Evolutionary conservation across 1,284 basidiomycete genomes (phyloP).

Genomic region (Irpex sp.): DNA sequence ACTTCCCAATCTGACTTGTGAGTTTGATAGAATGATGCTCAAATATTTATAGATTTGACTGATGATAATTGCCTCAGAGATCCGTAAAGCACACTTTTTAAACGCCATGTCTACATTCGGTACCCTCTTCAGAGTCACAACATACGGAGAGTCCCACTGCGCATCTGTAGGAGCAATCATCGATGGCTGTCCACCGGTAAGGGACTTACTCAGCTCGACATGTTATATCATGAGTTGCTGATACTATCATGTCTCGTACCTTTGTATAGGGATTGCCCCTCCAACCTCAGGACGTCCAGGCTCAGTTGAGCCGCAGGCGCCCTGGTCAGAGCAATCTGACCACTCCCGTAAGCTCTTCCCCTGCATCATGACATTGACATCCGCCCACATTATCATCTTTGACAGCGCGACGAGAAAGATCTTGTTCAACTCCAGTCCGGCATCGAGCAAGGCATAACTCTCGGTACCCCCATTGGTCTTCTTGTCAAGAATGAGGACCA

Average conservation of each 20-base stretch:
- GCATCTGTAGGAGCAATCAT: constrained; percentile 96
- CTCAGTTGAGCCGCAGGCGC: constrained; percentile 86
- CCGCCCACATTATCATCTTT: neutral
- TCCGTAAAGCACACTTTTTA: neutral
- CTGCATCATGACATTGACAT: neutral
- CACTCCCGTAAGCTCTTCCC: constrained; percentile 70
- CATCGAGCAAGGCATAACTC: constrained; percentile 89
- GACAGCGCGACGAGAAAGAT: constrained; percentile 94
- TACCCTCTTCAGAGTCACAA: constrained; percentile 88
- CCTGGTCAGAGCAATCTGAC: constrained; percentile 98
- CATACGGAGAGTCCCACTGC: constrained; percentile 98
- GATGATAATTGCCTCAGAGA: neutral
- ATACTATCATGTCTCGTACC: constrained; percentile 1
- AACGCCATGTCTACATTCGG: constrained; percentile 90
- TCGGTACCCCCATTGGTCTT: constrained; percentile 96
- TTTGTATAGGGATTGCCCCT: constrained; percentile 74
- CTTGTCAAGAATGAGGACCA: constrained; percentile 98
- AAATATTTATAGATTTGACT: neutral
- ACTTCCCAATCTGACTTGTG: neutral
- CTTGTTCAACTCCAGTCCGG: constrained; percentile 94
- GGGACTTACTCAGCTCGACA: constrained; percentile 21
- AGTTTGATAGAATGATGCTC: neutral
- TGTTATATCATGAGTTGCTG: neutral
- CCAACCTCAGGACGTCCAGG: constrained; percentile 82
- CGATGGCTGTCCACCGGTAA: constrained; percentile 92